These are phyloP conservation scores for Aeminium ludgeri DNA, from an alignment of 495 filamentous ascomycete genomes.

Conservation along the genomic window DNA sequence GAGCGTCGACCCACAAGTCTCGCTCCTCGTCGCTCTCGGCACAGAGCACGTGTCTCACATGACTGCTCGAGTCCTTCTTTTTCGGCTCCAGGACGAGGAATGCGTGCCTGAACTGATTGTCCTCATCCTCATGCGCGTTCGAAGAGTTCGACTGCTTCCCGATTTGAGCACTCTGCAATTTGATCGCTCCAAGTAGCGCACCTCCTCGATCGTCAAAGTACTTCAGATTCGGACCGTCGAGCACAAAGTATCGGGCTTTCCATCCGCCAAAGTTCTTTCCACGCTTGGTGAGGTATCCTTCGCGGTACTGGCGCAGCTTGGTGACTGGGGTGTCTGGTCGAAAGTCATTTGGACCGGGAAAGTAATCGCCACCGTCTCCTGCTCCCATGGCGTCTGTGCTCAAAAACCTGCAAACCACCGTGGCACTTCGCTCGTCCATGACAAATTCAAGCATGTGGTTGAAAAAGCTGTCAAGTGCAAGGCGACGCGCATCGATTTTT, in stretches of 20 bases:
- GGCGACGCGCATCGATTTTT: conserved; percentile 75
- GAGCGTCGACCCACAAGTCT: conserved; percentile 80
- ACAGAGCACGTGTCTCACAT: conserved; percentile 88
- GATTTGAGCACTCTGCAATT: conserved; percentile 78
- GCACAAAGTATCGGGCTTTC: conserved; percentile 88
- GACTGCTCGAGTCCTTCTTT: conserved; percentile 78
- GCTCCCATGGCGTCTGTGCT: conserved; percentile 73
- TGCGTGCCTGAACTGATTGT: conserved; percentile 92
- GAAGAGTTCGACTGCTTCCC: conserved; percentile 49
- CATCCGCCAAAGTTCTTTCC: conserved; percentile 99
- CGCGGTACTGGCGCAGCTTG: conserved; percentile 54
- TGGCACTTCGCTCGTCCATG: conserved; percentile 61
- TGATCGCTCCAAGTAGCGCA: conserved; percentile 81
- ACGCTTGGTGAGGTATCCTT: conserved; percentile 85
- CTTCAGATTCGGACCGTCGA: conserved; percentile 74
- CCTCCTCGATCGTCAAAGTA: conserved; percentile 87
- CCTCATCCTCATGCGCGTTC: conserved; percentile 46
- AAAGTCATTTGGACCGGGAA: conserved; percentile 12
- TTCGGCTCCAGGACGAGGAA: conserved; percentile 92
- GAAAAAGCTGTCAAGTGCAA: conserved; percentile 69
- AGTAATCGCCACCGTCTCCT: conserved; percentile 35
- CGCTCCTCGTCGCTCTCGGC: conserved; percentile 88
- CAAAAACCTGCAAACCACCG: conserved; percentile 73
- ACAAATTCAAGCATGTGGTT: conserved; percentile 65
- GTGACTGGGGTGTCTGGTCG: conserved; percentile 14